These are phyloP conservation scores for Rhazya stricta DNA, from an alignment of 257 asterid species.

Conservation along the genomic window DNA sequence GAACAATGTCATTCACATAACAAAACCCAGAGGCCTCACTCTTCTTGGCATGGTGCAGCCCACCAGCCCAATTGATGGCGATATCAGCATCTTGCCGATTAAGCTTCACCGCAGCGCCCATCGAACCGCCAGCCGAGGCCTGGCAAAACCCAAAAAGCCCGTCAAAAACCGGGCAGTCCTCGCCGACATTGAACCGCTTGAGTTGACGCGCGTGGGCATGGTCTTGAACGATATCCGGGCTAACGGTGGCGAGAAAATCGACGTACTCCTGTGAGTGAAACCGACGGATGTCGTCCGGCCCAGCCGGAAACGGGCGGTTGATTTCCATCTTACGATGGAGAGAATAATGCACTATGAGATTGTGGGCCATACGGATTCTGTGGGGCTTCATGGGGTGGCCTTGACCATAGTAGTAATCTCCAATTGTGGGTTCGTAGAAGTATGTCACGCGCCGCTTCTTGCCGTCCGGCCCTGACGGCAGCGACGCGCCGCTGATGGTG, in stretches of 20 bases:
- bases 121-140: conserved; percentile 78
- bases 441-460: conserved; percentile 67
- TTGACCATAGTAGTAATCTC: conserved; percentile 67
- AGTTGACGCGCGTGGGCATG: conserved; percentile 45
- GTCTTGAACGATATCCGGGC: conserved; percentile 48
- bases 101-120: conserved; percentile 78
- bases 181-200: conserved; percentile 63
- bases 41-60: conserved; percentile 84
- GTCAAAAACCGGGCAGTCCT: conserved; percentile 63
- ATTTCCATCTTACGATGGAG: conserved; percentile 72
- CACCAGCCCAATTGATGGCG: conserved; percentile 96
- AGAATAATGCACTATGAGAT: conserved; percentile 53
- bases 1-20: conserved; percentile 77
- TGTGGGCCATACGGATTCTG: conserved; percentile 78
- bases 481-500: conserved; percentile 50
- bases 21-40: conserved; percentile 79
- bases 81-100: conserved; percentile 67
- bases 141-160: conserved; percentile 66
- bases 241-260: conserved; percentile 53
- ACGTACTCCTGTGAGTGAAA: conserved; percentile 73
- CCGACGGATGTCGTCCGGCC: conserved; percentile 37
- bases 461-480: conserved; percentile 65
- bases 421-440: conserved; percentile 72
- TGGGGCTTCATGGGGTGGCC: conserved; percentile 90
- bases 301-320: conserved; percentile 57